Percentiles rank a stretch among this genome's conserved stretches.
These are phyloP conservation scores for Lichtheimia ramosa DNA, from an alignment of 371 early-diverging fungal genomes.

Conservation along the genomic window DNA sequence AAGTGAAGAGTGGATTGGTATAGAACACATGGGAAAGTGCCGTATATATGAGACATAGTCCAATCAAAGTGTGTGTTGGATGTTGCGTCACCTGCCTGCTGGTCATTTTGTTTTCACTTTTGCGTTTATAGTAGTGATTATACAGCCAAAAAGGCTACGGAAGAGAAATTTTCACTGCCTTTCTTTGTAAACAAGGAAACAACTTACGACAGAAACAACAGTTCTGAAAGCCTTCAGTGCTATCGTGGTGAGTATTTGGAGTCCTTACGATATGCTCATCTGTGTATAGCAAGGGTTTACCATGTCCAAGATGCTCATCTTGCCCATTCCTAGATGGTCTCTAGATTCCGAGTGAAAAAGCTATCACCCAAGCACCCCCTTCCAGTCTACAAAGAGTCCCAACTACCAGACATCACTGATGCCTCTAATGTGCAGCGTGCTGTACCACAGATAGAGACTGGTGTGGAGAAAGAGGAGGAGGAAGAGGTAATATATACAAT, in stretches of 20 bases:
- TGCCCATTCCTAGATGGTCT: slow-evolving; percentile 46
- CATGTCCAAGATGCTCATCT: not conserved
- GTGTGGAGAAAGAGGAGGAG: slow-evolving; percentile 75
- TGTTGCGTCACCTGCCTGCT: too few species aligned
- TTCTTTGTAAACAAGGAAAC: slow-evolving; percentile 1
- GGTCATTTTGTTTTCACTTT: too few species aligned
- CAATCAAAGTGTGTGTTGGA: too few species aligned
- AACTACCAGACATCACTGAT: slow-evolving; percentile 87
- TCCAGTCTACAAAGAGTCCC: slow-evolving; percentile 76
- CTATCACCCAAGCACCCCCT: slow-evolving; percentile 85
- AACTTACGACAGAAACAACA: too few species aligned
- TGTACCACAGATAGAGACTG: slow-evolving; percentile 71
- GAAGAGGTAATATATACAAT: slow-evolving; percentile 50
- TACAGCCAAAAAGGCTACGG: not conserved
- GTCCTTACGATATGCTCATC: not conserved
- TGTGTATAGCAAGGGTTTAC: not conserved
- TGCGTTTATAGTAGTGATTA: not conserved
- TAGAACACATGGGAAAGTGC: too few species aligned
- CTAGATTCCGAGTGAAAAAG: slow-evolving; percentile 88
- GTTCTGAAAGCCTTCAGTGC: too few species aligned
- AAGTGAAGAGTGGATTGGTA: too few species aligned
- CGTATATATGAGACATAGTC: too few species aligned
- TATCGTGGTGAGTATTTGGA: not conserved
- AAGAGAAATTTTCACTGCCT: not conserved
- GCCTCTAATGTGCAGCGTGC: slow-evolving; percentile 70